Base-by-base conservation (phyloP, 306 rosid genomes). In the Fragaria nilgerrensis region DNA sequence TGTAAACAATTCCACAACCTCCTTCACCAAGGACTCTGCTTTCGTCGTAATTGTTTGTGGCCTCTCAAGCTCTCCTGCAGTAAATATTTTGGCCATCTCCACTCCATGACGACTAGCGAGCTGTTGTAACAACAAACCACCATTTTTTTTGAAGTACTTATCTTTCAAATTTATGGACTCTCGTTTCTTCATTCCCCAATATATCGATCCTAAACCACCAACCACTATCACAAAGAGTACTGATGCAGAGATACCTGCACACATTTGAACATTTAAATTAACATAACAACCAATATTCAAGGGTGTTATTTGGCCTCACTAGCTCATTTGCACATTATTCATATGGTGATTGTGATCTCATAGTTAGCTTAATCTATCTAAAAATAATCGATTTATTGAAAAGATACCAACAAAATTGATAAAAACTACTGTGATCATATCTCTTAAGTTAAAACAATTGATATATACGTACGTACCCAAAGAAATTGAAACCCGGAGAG, bases 1-100 rank as follows among this genome's bases (percentile, higher is more conserved):
- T 75, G 45, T 75, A 75, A 61, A 75, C 78, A 1, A 4, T 62
- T 45, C 71, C 78, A n/a, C 47, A 75, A 12, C 78, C 78, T 29
- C 78, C 78, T 62, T 75, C n/a, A 25, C 71, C 78, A 45, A 75
- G 47, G 2, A 44, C 9, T 62, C 2, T 7, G 13, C 45, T 62
- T 45, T 32, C 34, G 34, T 32, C 4, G 4, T 32, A 32, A 32
- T 32, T 32, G 34, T 32, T 32, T 32, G 34, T 32, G 34, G 34
- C 34, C 34, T 32, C 34, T 32, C 34, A 32, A 32, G 34, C 34
- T 32, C 34, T 32, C 3, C 34, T 32, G 34, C 34, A 32, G 34
- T 32, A 32, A 32, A 32, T 32, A 32, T 32, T 32, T 32, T 32
- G 34, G 34, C 4, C 17, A 27, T 75, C 19, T 62, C 78, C 16